These are phyloP conservation scores for Fusarium luffae DNA, from an alignment of 2,329 filamentous ascomycete genomes.

Conservation along the genomic window DNA sequence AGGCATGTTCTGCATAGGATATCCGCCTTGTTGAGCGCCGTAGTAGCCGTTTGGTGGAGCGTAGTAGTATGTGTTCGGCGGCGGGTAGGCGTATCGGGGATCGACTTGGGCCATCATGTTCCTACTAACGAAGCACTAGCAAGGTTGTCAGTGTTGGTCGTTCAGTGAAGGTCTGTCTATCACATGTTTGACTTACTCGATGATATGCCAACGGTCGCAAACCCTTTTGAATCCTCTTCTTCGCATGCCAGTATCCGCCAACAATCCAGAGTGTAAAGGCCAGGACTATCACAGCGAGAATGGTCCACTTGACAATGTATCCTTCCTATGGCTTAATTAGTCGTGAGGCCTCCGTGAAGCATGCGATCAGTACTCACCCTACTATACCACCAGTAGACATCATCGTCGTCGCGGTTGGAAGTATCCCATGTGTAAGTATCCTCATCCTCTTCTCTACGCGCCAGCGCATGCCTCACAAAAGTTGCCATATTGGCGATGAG, in stretches of 20 bases:
- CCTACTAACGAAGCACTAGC: slow-evolving; percentile 64
- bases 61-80: slow-evolving; percentile 52
- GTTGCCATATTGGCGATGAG: slow-evolving; percentile 32
- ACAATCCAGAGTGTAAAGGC: slow-evolving; percentile 71
- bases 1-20: slow-evolving; percentile 53
- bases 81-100: slow-evolving; percentile 60
- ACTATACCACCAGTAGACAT: slow-evolving; percentile 47
- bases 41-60: slow-evolving; percentile 51
- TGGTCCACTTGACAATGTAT: slow-evolving; percentile 75
- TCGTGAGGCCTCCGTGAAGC: neutral
- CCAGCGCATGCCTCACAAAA: slow-evolving; percentile 30
- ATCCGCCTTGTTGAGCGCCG: slow-evolving; percentile 38
- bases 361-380: slow-evolving; percentile 37
- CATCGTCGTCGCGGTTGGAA: slow-evolving; percentile 27
- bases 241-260: slow-evolving; percentile 77
- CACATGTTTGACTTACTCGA: slow-evolving; percentile 58
- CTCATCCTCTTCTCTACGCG: slow-evolving; percentile 33
- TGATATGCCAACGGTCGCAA: slow-evolving; percentile 76
- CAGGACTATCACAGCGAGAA: slow-evolving; percentile 71
- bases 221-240: slow-evolving; percentile 72
- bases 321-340: slow-evolving; percentile 60
- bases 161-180: neutral
- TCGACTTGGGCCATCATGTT: slow-evolving; percentile 59
- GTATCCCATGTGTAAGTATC: slow-evolving; percentile 6
- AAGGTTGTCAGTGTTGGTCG: slow-evolving; percentile 5